These are phyloP conservation scores for Millerozyma miso DNA, from an alignment of 805 yeast genomes.

Conservation along the genomic window DNA sequence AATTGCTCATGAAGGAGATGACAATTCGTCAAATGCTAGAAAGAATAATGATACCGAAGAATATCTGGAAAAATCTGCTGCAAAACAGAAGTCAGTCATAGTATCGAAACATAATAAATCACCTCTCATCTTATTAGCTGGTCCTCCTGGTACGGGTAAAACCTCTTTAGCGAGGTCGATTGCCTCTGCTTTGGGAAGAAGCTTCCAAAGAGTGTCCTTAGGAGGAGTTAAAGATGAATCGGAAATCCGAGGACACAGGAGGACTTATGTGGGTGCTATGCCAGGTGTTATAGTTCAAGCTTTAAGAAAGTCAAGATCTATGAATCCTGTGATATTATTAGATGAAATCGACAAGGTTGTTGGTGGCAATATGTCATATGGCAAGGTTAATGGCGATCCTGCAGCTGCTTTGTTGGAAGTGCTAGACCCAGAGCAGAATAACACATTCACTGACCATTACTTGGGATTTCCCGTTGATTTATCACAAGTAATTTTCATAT, in stretches of 20 bases:
- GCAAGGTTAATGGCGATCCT: slow-evolving; percentile 72
- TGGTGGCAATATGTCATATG: slow-evolving; percentile 44
- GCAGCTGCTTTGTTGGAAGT: slow-evolving; percentile 86
- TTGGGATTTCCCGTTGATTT: slow-evolving; percentile 82
- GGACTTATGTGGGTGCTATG: slow-evolving; percentile 91
- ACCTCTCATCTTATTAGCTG: slow-evolving; percentile 77
- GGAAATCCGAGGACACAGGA: slow-evolving; percentile 84
- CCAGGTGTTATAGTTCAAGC: slow-evolving; percentile 82
- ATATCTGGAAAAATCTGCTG: slow-evolving; percentile 1
- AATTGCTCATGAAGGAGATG: slow-evolving; percentile 34
- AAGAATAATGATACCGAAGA: not conserved
- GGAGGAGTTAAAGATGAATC: slow-evolving; percentile 90
- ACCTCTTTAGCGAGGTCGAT: slow-evolving; percentile 82
- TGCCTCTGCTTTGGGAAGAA: slow-evolving; percentile 67
- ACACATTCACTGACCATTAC: slow-evolving; percentile 73
- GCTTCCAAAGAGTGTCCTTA: slow-evolving; percentile 73
- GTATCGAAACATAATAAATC: slow-evolving; percentile 43
- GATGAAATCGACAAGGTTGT: slow-evolving; percentile 84
- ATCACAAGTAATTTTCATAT: slow-evolving; percentile 74
- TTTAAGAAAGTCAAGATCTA: slow-evolving; percentile 64
- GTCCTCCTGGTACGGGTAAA: slow-evolving; percentile 94
- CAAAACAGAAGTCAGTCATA: slow-evolving; percentile 7
- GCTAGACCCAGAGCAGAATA: slow-evolving; percentile 85
- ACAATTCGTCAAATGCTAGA: not conserved
- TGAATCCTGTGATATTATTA: slow-evolving; percentile 78